Evolutionary conservation across 2,329 filamentous ascomycete genomes (phyloP).

Genomic region (Aspergillus udagawae): DNA sequence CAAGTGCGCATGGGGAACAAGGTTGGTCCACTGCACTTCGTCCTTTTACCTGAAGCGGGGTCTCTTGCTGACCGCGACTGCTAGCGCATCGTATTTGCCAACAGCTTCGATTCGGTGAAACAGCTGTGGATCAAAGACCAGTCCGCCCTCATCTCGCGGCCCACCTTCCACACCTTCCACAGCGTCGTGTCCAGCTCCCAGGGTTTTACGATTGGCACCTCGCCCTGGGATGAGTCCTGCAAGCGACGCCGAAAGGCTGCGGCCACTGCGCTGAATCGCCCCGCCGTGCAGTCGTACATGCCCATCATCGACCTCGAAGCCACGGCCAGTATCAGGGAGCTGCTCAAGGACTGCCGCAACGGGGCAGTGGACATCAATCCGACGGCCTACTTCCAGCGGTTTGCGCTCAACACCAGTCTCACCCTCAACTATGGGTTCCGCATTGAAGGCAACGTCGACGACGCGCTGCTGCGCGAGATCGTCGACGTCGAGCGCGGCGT

Average conservation of each 20-base stretch:
- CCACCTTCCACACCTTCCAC: conserved; percentile 77
- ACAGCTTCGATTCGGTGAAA: conserved; percentile 70
- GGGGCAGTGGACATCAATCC: conserved; percentile 66
- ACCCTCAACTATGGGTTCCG: conserved; percentile 77
- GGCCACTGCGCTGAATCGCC: conserved; percentile 72
- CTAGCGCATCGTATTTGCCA: conserved; percentile 70
- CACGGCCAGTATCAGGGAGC: conserved; percentile 66
- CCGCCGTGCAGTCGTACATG: conserved; percentile 73
- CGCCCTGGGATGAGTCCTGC: conserved; percentile 78
- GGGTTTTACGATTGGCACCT: conserved; percentile 78
- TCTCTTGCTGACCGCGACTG: conserved; percentile 4
- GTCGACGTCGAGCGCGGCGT: conserved; percentile 71
- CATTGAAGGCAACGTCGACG: conserved; percentile 66
- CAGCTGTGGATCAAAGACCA: conserved; percentile 75
- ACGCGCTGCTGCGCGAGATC: conserved; percentile 67
- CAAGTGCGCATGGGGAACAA: conserved; percentile 66
- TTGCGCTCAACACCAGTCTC: conserved; percentile 71
- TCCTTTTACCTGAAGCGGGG: background rate
- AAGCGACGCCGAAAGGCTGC: conserved; percentile 74
- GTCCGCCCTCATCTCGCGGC: conserved; percentile 71
- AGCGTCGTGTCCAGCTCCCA: conserved; percentile 72
- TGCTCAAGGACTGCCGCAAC: conserved; percentile 60
- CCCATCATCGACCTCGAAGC: conserved; percentile 77
- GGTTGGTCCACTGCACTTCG: conserved; percentile 33
- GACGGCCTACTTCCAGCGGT: conserved; percentile 68